Conservation (phyloP, 2,329 filamentous ascomycete genomes). For the Rutstroemia sp. region DNA sequence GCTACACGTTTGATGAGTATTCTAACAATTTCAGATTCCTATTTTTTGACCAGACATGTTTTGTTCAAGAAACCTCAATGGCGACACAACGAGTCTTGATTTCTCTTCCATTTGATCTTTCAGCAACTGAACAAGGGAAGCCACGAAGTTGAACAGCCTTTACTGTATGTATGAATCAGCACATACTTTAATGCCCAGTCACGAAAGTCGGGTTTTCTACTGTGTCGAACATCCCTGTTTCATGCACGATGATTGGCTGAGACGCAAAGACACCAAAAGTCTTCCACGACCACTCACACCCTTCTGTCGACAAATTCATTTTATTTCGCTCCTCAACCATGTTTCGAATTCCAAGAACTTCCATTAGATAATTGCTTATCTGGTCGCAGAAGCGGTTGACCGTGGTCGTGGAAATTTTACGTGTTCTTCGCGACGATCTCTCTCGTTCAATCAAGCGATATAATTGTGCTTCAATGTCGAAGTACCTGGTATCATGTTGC, state of each 20-base stretch:
- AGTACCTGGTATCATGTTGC: background rate
- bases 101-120: too few relatives aligned
- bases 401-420: background rate
- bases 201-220: background rate
- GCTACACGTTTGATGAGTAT: too few relatives aligned
- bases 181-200: background rate
- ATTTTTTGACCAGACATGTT: too few relatives aligned
- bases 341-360: background rate
- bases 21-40: too few relatives aligned
- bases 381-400: background rate
- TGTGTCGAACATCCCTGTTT: background rate
- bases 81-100: too few relatives aligned
- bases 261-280: background rate
- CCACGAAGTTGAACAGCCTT: too few relatives aligned
- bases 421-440: background rate
- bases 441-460: background rate
- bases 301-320: background rate
- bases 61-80: too few relatives aligned
- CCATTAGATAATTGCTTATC: background rate
- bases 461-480: background rate
- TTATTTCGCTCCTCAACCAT: background rate
- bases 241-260: background rate
- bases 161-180: too few relatives aligned
- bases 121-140: too few relatives aligned
- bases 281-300: background rate